A percentile compares a stretch with the other conserved stretches of the same genome.
These are phyloP conservation scores for Dactylella cylindrospora DNA, from an alignment of 2,329 filamentous ascomycete species.

Conservation along the genomic window DNA sequence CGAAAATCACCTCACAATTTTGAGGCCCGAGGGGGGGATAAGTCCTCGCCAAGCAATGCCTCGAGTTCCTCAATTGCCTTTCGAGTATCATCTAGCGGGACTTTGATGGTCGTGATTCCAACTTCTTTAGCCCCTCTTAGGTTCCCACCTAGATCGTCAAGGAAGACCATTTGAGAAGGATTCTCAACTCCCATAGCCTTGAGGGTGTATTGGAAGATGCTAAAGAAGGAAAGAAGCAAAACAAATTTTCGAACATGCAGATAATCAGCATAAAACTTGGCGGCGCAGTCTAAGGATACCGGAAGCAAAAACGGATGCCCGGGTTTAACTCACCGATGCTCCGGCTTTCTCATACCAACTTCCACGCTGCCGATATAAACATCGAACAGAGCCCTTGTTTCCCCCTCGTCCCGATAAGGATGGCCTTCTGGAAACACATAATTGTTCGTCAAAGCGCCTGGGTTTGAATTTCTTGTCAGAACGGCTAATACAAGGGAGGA, in stretches of 20 bases:
- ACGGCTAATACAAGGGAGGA: background rate
- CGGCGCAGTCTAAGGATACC: background rate
- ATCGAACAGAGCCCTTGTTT: constrained; percentile 70
- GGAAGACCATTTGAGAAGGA: constrained; percentile 71
- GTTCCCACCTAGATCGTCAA: constrained; percentile 95
- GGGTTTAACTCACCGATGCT: constrained; percentile 57
- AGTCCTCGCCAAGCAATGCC: constrained; percentile 53
- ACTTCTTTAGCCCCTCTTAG: constrained; percentile 71
- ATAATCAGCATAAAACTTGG: no score
- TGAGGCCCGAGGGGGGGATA: constrained; percentile 13
- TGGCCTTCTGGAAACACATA: constrained; percentile 79
- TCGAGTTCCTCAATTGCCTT: constrained; percentile 84
- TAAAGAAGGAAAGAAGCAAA: background rate
- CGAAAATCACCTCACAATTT: constrained; percentile 13
- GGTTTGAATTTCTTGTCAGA: background rate
- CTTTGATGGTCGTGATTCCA: constrained; percentile 83
- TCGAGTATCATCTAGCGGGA: constrained; percentile 72
- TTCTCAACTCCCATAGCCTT: constrained; percentile 61
- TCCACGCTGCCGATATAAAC: constrained; percentile 86
- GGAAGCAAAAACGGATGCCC: background rate
- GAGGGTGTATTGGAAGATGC: constrained; percentile 75
- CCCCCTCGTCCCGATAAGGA: constrained; percentile 60
- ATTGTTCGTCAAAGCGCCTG: constrained; percentile 77
- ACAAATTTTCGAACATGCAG: no score
- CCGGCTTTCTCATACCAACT: constrained; percentile 83